Percentiles rank a stretch among this genome's conserved stretches.
Evolutionary conservation across 1,139 yeast genomes (phyloP).

Genomic region (Pichia sp.): DNA sequence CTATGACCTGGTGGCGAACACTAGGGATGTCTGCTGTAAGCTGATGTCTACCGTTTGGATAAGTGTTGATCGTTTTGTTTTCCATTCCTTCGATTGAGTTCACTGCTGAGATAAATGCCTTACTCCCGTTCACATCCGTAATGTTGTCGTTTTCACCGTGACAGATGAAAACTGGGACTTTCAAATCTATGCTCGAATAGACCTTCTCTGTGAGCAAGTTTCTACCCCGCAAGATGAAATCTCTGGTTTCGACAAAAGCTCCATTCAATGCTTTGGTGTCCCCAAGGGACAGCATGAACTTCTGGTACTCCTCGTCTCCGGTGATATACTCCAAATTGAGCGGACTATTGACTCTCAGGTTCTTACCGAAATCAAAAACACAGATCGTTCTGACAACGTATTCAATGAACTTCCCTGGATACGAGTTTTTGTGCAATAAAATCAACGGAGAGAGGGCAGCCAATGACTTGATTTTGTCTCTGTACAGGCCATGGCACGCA

Average conservation of each 20-base stretch:
- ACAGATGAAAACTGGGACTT: slow-evolving; percentile 43
- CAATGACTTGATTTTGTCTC: slow-evolving; percentile 50
- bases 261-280: slow-evolving; percentile 33
- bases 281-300: slow-evolving; percentile 34
- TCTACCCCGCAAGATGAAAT: slow-evolving; percentile 62
- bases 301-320: slow-evolving; percentile 45
- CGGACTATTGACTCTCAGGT: slow-evolving; percentile 51
- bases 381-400: slow-evolving; percentile 46
- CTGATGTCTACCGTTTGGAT: slow-evolving; percentile 40
- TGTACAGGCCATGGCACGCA: slow-evolving; percentile 59
- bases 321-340: slow-evolving; percentile 54
- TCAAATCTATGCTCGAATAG: slow-evolving; percentile 41
- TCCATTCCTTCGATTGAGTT: slow-evolving; percentile 35
- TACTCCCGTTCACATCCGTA: slow-evolving; percentile 53
- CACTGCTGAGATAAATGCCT: slow-evolving; percentile 41
- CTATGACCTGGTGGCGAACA: slow-evolving; percentile 12
- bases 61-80: slow-evolving; percentile 24
- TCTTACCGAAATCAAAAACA: slow-evolving; percentile 41
- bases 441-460: slow-evolving; percentile 68
- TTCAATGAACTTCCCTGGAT: slow-evolving; percentile 49
- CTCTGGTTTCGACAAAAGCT: slow-evolving; percentile 52
- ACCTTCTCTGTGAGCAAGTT: slow-evolving; percentile 41
- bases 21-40: slow-evolving; percentile 39
- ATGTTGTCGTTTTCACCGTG: slow-evolving; percentile 53
- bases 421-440: slow-evolving; percentile 51